These are phyloP conservation scores for Scutellaria minor DNA, from an alignment of 257 asterid genomes.

Conservation along the genomic window DNA sequence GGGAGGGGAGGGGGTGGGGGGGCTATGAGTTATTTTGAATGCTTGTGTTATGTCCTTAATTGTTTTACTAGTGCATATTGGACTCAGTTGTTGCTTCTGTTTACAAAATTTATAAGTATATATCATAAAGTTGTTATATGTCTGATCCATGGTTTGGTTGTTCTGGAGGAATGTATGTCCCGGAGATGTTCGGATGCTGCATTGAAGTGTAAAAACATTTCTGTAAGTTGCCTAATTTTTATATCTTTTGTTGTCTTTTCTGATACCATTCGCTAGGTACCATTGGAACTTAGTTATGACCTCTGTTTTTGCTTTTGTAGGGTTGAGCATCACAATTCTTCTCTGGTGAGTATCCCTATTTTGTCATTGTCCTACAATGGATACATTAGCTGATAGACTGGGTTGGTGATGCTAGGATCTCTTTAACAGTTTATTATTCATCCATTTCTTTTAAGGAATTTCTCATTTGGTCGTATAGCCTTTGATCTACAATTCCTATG, in stretches of 20 bases:
- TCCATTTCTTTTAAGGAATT: neutral
- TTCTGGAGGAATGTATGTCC: constrained; percentile 69
- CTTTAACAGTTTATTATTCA: neutral
- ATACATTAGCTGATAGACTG: constrained; percentile 1
- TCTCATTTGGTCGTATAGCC: neutral
- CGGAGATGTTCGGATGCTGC: constrained; percentile 69
- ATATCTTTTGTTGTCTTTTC: constrained; percentile 12
- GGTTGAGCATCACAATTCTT: constrained; percentile 41
- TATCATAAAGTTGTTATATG: constrained; percentile 46
- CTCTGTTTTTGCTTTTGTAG: constrained; percentile 47
- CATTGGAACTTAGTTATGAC: constrained; percentile 38
- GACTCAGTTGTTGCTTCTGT: constrained; percentile 34
- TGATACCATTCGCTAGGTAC: neutral
- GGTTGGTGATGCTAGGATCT: constrained; percentile 21
- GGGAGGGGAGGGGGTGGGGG: neutral
- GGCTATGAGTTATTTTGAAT: constrained; percentile 1
- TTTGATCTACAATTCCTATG: constrained; percentile 16
- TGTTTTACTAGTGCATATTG: constrained; percentile 8
- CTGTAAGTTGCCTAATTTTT: constrained; percentile 53
- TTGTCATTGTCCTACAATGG: constrained; percentile 1
- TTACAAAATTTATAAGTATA: constrained; percentile 25
- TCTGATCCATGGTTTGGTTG: constrained; percentile 79
- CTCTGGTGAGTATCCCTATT: constrained; percentile 51
- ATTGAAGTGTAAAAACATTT: constrained; percentile 42
- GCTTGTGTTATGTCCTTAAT: constrained; percentile 8